These are phyloP conservation scores for Effrenium voratum DNA, from an alignment of 73 alveolate species.

Conservation along the genomic window DNA sequence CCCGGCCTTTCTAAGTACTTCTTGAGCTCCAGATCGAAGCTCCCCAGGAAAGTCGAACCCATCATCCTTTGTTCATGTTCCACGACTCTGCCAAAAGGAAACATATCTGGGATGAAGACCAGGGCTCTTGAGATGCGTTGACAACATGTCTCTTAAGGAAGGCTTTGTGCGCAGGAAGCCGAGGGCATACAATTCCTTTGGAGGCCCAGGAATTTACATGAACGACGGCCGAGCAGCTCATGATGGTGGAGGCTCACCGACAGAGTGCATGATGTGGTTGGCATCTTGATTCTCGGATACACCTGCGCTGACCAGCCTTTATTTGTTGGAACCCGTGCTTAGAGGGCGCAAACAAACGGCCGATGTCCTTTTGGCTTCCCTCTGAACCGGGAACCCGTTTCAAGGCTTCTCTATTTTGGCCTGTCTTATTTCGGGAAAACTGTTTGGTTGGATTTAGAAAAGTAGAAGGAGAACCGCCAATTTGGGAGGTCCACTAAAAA, in stretches of 20 bases:
- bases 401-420: neutral
- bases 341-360: neutral
- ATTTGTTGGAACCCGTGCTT: too few relatives aligned
- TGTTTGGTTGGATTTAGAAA: too few relatives aligned
- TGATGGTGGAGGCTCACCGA: slow-evolving; percentile 48
- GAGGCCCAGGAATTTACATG: too few relatives aligned
- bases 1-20: slow-evolving; percentile 46
- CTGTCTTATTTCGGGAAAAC: too few relatives aligned
- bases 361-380: neutral
- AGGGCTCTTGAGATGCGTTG: too few relatives aligned
- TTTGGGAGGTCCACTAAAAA: too few relatives aligned
- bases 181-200: too few relatives aligned
- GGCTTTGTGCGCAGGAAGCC: too few relatives aligned
- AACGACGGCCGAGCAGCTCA: slow-evolving; percentile 29
- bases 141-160: too few relatives aligned
- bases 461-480: too few relatives aligned
- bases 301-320: slow-evolving; percentile 19
- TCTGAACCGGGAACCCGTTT: neutral
- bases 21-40: slow-evolving; percentile 49
- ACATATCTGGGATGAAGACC: too few relatives aligned
- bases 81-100: too few relatives aligned
- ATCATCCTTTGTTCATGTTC: slow-evolving; percentile 14
- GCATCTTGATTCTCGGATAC: slow-evolving; percentile 56
- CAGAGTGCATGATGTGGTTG: slow-evolving; percentile 53
- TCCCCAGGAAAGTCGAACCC: slow-evolving; percentile 47